Base-by-base conservation (phyloP, 495 filamentous ascomycete species). In the Penicillium ochrochloron region DNA sequence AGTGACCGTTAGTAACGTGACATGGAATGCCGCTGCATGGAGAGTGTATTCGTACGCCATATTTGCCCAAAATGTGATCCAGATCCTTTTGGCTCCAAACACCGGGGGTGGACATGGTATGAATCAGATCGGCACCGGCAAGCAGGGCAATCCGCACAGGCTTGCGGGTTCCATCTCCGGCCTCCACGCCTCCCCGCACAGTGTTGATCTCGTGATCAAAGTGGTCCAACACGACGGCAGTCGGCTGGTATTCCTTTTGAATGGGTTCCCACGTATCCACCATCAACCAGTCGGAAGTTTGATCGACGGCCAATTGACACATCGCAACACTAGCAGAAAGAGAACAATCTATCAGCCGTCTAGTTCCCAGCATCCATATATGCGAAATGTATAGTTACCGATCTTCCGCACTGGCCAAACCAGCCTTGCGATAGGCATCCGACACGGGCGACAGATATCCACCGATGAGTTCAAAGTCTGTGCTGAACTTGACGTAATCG, bases 371-470 rank as follows among this genome's bases (percentile, higher is more conserved):
- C 10, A 25, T 44, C 19, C 19, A 5, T 4, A 10, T 12, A 48
- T 23, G 19, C 44, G n/a, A 59, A 51, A 56, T 15, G 8, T 5
- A 42, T 21, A 33, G 52, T 68, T 78, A 88, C 85, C 92, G 85
- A 74, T 96, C 88, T 8, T 87, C 80, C 27, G 91, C 87, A 60
- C 82, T 86, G 21, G 91, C 94, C 35, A 98, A 81, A 53, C 94
- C 93, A 35, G 86, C 88, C 77, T 98, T 98, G 72, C 93, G 93
- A 80, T 98, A 98, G 29, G 90, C 89, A 71, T 96, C 94, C 58
- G 88, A 89, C 37, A 93, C 90, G 27, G 89, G 89, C 41, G 87
- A 90, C 51, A 96, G 77, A 75, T 93, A 96, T 23, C 91, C 93
- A 41, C 90, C 93, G 31, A 96, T 82, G 19, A 97, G 84, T 75